phyloP scores from a whole-genome alignment of 2,329 filamentous ascomycete species.

The Endoconidiophora laricicola region DNA sequence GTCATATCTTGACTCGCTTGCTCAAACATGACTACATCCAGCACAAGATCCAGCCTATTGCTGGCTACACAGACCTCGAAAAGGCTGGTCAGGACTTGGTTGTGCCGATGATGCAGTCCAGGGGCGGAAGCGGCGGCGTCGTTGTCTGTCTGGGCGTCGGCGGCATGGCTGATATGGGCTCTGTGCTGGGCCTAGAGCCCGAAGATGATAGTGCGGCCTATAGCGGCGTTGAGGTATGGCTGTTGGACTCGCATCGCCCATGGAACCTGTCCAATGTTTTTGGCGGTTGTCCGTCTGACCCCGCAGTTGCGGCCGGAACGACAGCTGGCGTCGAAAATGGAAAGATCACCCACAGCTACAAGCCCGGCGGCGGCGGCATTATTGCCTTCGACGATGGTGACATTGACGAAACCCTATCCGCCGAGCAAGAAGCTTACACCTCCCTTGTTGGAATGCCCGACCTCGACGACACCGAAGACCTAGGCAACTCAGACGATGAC shows the following conservation, averaged over 20 bases:
- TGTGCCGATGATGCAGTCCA: slow-evolving; percentile 66
- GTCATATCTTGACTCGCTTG: slow-evolving; percentile 81
- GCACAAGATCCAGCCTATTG: slow-evolving; percentile 90
- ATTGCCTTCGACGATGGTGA: slow-evolving; percentile 94
- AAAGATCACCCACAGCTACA: slow-evolving; percentile 53
- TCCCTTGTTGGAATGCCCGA: slow-evolving; percentile 85
- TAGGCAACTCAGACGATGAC: slow-evolving; percentile 41
- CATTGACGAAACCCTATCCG: slow-evolving; percentile 63
- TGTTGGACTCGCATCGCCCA: slow-evolving; percentile 76
- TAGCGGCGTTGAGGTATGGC: slow-evolving; percentile 85
- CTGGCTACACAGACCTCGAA: slow-evolving; percentile 79
- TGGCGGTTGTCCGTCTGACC: slow-evolving; percentile 47
- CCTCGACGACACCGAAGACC: slow-evolving; percentile 57
- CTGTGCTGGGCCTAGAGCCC: slow-evolving; percentile 52
- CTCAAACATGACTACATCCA: slow-evolving; percentile 94
- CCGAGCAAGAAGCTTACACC: slow-evolving; percentile 67
- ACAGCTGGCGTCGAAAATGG: slow-evolving; percentile 56
- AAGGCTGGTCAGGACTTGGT: slow-evolving; percentile 65
- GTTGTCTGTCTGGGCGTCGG: slow-evolving; percentile 88
- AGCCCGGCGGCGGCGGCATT: slow-evolving; percentile 67
- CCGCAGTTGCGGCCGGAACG: slow-evolving; percentile 28
- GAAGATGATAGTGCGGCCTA: slow-evolving; percentile 51
- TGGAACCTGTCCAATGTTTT: slow-evolving; percentile 95
- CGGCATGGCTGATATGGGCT: slow-evolving; percentile 73
- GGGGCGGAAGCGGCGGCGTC: slow-evolving; percentile 72